Conservation (phyloP, 2,329 filamentous ascomycete species). For the Microcyclosporella mali region DNA sequence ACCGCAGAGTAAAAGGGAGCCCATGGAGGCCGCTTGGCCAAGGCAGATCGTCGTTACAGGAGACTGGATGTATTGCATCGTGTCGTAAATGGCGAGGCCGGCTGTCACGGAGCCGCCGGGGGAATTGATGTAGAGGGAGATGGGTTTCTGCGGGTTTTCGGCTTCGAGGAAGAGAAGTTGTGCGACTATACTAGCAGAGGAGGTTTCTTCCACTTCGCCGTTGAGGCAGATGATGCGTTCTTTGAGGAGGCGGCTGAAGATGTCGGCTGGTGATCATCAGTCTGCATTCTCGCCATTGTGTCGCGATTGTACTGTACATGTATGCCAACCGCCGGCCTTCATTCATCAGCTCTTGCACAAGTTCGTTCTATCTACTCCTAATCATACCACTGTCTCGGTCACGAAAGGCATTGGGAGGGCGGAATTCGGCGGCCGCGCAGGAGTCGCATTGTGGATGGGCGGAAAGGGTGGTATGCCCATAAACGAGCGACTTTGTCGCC, state of each 20-base stretch:
- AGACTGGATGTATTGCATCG: constrained; percentile 92
- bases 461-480: constrained; percentile 19
- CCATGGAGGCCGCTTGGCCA: constrained; percentile 93
- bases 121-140: constrained; percentile 96
- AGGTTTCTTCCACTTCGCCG: constrained; percentile 79
- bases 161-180: constrained; percentile 98
- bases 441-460: constrained; percentile 20
- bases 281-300: not conserved
- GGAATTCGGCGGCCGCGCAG: constrained; percentile 27
- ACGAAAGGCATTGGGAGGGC: constrained; percentile 46
- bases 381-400: constrained; percentile 44
- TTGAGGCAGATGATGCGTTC: constrained; percentile 94
- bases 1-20: constrained; percentile 77
- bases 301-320: constrained; percentile 29
- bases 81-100: constrained; percentile 86
- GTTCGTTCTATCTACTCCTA: not conserved
- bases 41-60: constrained; percentile 93
- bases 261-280: constrained; percentile 32
- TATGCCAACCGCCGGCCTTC: constrained; percentile 47
- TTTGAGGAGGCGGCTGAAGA: constrained; percentile 44
- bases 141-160: constrained; percentile 88
- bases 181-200: constrained; percentile 89
- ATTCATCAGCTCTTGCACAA: constrained; percentile 26
- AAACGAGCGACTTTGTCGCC: constrained; percentile 10
- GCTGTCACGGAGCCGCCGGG: constrained; percentile 90